Evolutionary conservation across 495 filamentous ascomycete species (phyloP).

Genomic region (Podospora pseudocomata): DNA sequence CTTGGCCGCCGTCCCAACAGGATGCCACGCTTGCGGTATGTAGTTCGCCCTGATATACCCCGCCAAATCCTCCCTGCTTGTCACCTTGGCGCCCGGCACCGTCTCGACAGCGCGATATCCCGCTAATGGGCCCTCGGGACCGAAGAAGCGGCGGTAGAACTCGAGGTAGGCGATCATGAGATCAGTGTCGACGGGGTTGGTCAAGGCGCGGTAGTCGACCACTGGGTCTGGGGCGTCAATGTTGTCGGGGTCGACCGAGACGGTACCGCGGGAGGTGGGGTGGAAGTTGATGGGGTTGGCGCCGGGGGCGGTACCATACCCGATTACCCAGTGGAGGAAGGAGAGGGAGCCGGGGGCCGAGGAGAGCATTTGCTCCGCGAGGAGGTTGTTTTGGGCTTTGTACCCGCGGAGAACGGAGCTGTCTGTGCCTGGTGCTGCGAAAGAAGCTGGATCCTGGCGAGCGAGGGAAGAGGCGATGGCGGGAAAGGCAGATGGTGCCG

Average conservation of each 20-base stretch:
- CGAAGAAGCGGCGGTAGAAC: constrained; percentile 29
- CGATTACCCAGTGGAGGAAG: constrained; percentile 32
- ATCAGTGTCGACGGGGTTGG: constrained; percentile 35
- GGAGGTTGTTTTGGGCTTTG: constrained; percentile 12
- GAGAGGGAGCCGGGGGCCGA: constrained; percentile 31
- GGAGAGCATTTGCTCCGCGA: neutral
- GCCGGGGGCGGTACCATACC: constrained; percentile 20
- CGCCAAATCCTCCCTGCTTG: constrained; percentile 18
- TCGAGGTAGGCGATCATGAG: constrained; percentile 30
- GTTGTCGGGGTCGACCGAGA: constrained; percentile 37
- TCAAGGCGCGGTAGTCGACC: constrained; percentile 33
- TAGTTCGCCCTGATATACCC: constrained; percentile 13
- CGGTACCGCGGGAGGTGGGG: constrained; percentile 40
- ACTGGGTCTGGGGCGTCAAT: constrained; percentile 30
- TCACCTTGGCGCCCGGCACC: constrained; percentile 27
- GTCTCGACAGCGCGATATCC: too few species aligned
- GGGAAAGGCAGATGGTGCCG: neutral
- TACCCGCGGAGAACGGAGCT: constrained; percentile 35
- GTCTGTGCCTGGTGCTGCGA: constrained; percentile 25
- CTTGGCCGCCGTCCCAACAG: constrained; percentile 47
- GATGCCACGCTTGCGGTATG: constrained; percentile 29
- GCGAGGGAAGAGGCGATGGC: neutral
- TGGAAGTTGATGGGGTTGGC: constrained; percentile 32
- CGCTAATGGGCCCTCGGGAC: constrained; percentile 5
- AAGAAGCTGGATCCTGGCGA: constrained; percentile 18